phyloP scores from a whole-genome alignment of 2,329 filamentous ascomycete genomes.

The Pestalotiopsis sp. region DNA sequence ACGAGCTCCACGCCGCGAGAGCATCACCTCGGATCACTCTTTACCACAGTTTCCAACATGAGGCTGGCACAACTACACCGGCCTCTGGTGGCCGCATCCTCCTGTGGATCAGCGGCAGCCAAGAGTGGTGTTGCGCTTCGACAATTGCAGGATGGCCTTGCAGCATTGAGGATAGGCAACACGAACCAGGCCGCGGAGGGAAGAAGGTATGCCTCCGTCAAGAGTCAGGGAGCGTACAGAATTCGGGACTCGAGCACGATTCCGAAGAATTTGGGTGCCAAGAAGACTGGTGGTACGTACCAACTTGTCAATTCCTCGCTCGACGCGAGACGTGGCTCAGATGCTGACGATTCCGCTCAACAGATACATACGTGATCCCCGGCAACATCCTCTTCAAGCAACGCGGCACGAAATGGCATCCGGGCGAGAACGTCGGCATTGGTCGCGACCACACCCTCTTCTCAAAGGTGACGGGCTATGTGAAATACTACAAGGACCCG shows the following conservation, averaged over 20 bases:
- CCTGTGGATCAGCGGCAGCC: constrained; percentile 25
- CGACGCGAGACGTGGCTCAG: not conserved
- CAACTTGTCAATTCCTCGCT: not conserved
- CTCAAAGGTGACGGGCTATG: constrained; percentile 82
- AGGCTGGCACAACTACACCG: constrained; percentile 47
- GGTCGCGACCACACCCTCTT: constrained; percentile 97
- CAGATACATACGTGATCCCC: constrained; percentile 89
- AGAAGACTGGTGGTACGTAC: constrained; percentile 82
- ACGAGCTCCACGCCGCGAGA: constrained; percentile 15
- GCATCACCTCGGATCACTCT: constrained; percentile 9
- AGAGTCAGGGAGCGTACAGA: constrained; percentile 72
- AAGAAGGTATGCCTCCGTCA: constrained; percentile 60
- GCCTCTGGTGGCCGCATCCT: constrained; percentile 42
- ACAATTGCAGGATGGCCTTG: constrained; percentile 36
- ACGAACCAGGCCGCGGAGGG: constrained; percentile 47
- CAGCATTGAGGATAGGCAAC: constrained; percentile 31
- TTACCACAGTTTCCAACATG: constrained; percentile 32
- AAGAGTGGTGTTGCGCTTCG: constrained; percentile 25
- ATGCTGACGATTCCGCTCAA: not conserved
- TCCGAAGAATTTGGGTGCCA: constrained; percentile 87
- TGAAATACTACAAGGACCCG: constrained; percentile 95
- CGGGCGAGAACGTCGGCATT: constrained; percentile 93
- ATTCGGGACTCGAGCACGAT: constrained; percentile 61
- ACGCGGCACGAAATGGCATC: constrained; percentile 90
- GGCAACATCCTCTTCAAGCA: constrained; percentile 99